phyloP scores from a whole-genome alignment of 106 monocot species.

The Phalaenopsis aphrodite region DNA sequence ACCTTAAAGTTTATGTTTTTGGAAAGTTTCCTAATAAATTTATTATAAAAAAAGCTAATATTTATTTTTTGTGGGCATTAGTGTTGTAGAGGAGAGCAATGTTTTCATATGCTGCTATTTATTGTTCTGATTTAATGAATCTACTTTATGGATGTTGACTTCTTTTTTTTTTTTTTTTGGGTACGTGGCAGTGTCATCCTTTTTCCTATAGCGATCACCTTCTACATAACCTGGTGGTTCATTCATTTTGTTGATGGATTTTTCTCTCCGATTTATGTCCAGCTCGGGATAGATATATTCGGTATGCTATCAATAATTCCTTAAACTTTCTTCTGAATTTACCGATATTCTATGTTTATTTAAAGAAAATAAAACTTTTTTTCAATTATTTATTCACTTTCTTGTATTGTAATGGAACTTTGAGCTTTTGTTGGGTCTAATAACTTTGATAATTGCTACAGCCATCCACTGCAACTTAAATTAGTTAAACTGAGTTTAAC shows the following conservation, averaged over 20 bases:
- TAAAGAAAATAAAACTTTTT: not conserved
- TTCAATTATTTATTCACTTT: not conserved
- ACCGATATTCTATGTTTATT: not conserved
- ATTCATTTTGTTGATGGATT: conserved; percentile 58
- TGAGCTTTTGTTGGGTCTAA: not conserved
- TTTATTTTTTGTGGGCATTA: not conserved
- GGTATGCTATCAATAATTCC: conserved; percentile 22
- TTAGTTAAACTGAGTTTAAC: no score
- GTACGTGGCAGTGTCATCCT: conserved; percentile 40
- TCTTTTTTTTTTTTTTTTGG: not conserved
- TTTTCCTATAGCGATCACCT: conserved; percentile 53
- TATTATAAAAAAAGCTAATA: not conserved
- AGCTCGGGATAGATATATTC: conserved; percentile 33
- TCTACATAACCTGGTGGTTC: conserved; percentile 77
- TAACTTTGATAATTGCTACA: not conserved
- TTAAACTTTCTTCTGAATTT: not conserved
- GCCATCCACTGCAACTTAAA: not conserved
- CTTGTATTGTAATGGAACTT: not conserved
- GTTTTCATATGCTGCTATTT: not conserved
- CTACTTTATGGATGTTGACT: not conserved
- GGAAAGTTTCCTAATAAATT: not conserved
- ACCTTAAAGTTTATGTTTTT: not conserved
- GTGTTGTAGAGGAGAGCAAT: not conserved
- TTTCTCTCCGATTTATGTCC: conserved; percentile 20
- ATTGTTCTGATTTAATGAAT: not conserved